Base-by-base conservation (phyloP, 2,329 filamentous ascomycete species). In the Periconia macrospinosa region DNA sequence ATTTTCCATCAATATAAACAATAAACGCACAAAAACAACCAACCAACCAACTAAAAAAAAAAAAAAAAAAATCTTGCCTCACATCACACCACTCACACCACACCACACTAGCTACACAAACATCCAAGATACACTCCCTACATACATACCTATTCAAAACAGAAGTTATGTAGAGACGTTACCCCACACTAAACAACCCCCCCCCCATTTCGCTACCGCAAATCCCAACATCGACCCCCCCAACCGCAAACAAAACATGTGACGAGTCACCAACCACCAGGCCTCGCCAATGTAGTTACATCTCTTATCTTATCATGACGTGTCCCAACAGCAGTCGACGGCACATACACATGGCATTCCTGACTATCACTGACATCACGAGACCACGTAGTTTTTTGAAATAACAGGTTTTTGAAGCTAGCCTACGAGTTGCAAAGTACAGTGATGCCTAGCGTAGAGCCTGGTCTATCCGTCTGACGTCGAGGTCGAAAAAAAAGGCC, bases 371-470 rank as follows among this genome's bases (percentile, higher is more conserved):
- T 9, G 11, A 44, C 42, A 45, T 23, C 42, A 45, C 20, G 6
- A 20, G 14, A 45, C 9, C 7, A 45, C 18, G 14, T 6, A 17
- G 14, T 18, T 23, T n/a, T 7, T 45, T 66, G 62, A 64, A 68
- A 59, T 65, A 59, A 47, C 61, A 57, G 53, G 59, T 57, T 65
- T 59, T 61, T 65, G 67, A 52, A 59, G 58, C 63, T 66, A 66
- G 52, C 62, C 66, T 67, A 65, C 63, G 62, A 67, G 65, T 45
- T 46, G 54, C 60, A 57, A 19, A 40, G 18, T 6, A 10, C 33
- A 37, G 33, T 37, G 33, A 3, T 37, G 33, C 33, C 33, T n/a
- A n/a, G 33, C 33, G 11, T 37, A 13, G 33, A 37, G 33, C 33
- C 33, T 37, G 5, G 33, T 37, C 23, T 27, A 27, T 27, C 8